Base-by-base conservation (phyloP, 768 basidiomycete genomes). In the Coprinellus aureogranulatus region DNA sequence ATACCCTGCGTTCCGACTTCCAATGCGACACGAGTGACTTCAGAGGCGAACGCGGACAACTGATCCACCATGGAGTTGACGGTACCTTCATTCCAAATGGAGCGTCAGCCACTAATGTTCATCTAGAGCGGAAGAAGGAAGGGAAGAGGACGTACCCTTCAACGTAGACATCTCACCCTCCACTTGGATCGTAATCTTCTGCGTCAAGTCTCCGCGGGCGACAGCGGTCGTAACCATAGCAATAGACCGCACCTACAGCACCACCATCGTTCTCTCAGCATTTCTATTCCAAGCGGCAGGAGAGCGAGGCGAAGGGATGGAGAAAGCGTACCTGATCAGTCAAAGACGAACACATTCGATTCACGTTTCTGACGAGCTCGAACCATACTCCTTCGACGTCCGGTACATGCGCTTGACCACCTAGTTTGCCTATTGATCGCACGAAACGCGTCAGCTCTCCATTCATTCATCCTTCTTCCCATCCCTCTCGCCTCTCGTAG, bases 11-110 rank as follows among this genome's bases (percentile, higher is more conserved):
- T 94, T 23, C 93, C 93, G 65, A 94, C 92, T 64, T 94, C 92
- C 68, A 91, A 72, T 1, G 93, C 92, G 48, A 96, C 89, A 61
- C 90, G 80, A 4, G 87, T 90, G 27, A 90, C 84, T 61, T 94
- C 92, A 2, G 83, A 85, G 14, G 92, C 90, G 67, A 95, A 95
- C 4, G 89, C 90, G 63, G 89, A 86, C 61, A 95, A 71, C 55
- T 90, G 89, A 68, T 92, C 92, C 68, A 95, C 92, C 94, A 97
- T 97, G n/a, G 87, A 88, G 66, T 95, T 95, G 61, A 93, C 90
- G 11, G 90, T 92, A 22, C 82, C 76, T 78, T 25, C n/a, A n/a
- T n/a, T n/a, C n/a, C n/a, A 18, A 31, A 34, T 30, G 9, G 47
- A 14, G 23, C 25, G 42, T 49, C 47, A 49, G 47, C 25, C 4